Evolutionary conservation across 176 grass and related monocot species (phyloP).

Genomic region (Thinopyrum elongatum): DNA sequence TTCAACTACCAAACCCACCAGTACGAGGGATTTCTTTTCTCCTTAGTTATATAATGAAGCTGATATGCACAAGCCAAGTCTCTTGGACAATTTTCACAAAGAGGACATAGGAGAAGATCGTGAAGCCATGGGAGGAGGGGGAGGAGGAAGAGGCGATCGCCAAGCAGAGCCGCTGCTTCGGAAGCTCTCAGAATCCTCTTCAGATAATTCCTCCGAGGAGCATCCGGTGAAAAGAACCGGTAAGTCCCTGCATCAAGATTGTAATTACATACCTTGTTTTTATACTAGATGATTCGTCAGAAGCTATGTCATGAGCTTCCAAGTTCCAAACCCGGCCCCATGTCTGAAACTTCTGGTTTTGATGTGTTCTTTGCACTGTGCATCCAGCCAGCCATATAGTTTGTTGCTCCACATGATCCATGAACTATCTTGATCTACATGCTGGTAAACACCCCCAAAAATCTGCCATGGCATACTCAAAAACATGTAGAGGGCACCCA

Average conservation of each 20-base stretch:
- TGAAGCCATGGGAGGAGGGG: conserved; percentile 11
- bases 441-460: background rate
- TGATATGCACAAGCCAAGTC: background rate
- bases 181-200: conserved; percentile 18
- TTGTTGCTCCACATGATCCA: background rate
- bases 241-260: background rate
- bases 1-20: background rate
- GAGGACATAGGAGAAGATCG: background rate
- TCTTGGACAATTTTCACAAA: background rate
- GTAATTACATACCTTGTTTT: too few relatives aligned
- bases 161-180: conserved; percentile 9
- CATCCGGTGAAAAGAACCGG: conserved; percentile 33
- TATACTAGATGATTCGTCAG: background rate
- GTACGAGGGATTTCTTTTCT: background rate
- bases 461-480: background rate
- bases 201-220: background rate
- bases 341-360: background rate
- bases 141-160: background rate
- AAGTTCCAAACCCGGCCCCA: background rate
- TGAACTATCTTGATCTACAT: background rate
- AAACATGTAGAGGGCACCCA: background rate
- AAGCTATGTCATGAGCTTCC: background rate
- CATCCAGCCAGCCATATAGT: too few relatives aligned
- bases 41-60: background rate
- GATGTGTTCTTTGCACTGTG: background rate